A percentile compares a stretch with the other conserved stretches of the same genome.
Conservation (phyloP, 352 stramenopile genomes). For the Blastocystis sp. region DNA sequence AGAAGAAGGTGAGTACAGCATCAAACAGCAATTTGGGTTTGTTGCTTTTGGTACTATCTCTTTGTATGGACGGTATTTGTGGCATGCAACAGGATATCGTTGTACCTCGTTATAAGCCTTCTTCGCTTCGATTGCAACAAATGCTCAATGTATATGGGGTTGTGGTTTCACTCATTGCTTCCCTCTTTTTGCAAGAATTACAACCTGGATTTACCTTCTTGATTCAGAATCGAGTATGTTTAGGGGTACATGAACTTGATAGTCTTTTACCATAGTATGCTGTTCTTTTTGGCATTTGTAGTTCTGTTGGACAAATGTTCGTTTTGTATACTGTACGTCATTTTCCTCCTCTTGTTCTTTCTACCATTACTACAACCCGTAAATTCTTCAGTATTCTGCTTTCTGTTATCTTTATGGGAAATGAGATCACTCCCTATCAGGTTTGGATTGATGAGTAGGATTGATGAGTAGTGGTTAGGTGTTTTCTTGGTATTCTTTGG, state of each 20-base stretch:
- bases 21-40: slow-evolving; percentile 77
- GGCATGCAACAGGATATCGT: slow-evolving; percentile 67
- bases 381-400: slow-evolving; percentile 99
- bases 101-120: slow-evolving; percentile 78
- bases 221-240: slow-evolving; percentile 20
- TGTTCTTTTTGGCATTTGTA: slow-evolving; percentile 81
- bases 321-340: slow-evolving; percentile 97
- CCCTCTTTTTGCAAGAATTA: slow-evolving; percentile 28
- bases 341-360: slow-evolving; percentile 86
- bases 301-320: slow-evolving; percentile 91
- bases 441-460: not conserved
- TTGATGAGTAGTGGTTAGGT: slow-evolving; percentile 71
- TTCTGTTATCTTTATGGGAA: slow-evolving; percentile 88
- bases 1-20: slow-evolving; percentile 68
- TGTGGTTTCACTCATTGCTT: slow-evolving; percentile 65
- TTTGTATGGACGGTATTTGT: slow-evolving; percentile 81
- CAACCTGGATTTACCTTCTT: slow-evolving; percentile 69
- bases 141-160: slow-evolving; percentile 72
- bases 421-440: slow-evolving; percentile 76
- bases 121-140: slow-evolving; percentile 72
- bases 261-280: slow-evolving; percentile 64
- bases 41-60: slow-evolving; percentile 79
- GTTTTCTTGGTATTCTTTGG: slow-evolving; percentile 78
- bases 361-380: slow-evolving; percentile 96
- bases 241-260: not conserved